Conservation (phyloP, 1,284 basidiomycete species). For the Ganoderma lucidum region DNA sequence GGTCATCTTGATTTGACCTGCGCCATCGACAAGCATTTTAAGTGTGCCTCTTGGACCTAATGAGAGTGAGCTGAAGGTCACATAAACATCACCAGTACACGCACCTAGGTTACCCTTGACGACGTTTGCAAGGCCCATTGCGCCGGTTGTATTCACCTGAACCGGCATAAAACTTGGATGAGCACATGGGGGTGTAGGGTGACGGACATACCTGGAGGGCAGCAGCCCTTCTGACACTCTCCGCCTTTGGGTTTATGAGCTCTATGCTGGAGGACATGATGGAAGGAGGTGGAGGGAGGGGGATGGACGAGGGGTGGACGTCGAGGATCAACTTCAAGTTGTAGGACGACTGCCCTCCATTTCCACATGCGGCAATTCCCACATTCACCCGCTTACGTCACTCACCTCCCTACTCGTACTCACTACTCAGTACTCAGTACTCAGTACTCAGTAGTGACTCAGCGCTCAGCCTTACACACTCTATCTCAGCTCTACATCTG, state of each 20-base stretch:
- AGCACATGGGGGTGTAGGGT: not conserved
- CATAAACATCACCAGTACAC: constrained; percentile 32
- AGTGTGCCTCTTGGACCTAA: constrained; percentile 93
- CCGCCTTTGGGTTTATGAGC: constrained; percentile 95
- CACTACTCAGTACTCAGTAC: too few species aligned
- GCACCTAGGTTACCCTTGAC: constrained; percentile 96
- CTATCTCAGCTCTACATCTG: too few species aligned
- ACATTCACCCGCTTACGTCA: not conserved
- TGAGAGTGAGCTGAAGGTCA: constrained; percentile 7
- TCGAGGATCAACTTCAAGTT: not conserved
- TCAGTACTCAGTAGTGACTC: too few species aligned
- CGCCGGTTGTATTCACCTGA: constrained; percentile 90
- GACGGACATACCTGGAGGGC: constrained; percentile 84
- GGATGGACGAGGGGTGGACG: not conserved
- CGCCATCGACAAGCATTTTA: constrained; percentile 99
- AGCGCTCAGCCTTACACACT: too few species aligned
- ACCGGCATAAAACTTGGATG: constrained; percentile 1
- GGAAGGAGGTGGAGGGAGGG: not conserved
- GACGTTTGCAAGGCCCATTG: constrained; percentile 97
- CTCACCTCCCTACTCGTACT: not conserved
- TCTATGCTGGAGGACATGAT: constrained; percentile 85
- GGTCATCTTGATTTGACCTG: constrained; percentile 99
- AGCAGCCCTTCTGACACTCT: constrained; percentile 92
- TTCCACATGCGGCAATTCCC: not conserved
- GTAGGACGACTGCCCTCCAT: not conserved